These are phyloP conservation scores for Tuber indicum DNA, from an alignment of 495 filamentous ascomycete species.

Conservation along the genomic window DNA sequence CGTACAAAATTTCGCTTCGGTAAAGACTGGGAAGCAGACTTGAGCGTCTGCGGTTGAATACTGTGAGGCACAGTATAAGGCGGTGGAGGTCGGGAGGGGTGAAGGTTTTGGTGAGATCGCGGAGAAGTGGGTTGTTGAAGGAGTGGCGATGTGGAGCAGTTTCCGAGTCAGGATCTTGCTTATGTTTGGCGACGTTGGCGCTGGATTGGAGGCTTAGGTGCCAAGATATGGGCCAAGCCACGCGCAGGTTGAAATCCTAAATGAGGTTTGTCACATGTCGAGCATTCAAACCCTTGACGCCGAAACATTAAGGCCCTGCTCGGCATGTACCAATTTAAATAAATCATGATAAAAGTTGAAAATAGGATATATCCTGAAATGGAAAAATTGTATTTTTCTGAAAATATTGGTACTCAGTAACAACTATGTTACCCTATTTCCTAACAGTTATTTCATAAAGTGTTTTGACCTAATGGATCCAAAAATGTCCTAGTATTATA, in stretches of 20 bases:
- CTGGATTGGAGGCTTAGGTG: not conserved
- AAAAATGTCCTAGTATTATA: too few relatives aligned
- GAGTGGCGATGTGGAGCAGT: not conserved
- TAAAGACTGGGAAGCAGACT: constrained; percentile 7
- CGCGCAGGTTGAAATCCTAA: not conserved
- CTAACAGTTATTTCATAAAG: too few relatives aligned
- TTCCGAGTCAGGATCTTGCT: not conserved
- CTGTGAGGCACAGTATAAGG: not conserved
- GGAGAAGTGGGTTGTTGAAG: not conserved
- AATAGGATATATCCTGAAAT: too few relatives aligned
- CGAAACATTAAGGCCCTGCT: not conserved
- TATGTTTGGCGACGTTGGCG: not conserved
- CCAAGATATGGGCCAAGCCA: not conserved
- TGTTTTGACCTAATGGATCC: too few relatives aligned
- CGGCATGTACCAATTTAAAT: too few relatives aligned
- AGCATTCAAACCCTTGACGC: not conserved
- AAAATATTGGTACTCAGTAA: too few relatives aligned
- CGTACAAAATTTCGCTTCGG: not conserved
- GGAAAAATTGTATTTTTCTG: too few relatives aligned
- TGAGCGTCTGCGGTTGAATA: not conserved
- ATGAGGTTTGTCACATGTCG: not conserved
- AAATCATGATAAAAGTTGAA: too few relatives aligned
- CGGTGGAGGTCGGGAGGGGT: not conserved
- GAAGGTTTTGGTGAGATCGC: not conserved
- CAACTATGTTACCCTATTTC: too few relatives aligned